Percentiles rank a stretch among this genome's conserved stretches.
Conservation (phyloP, 2,329 filamentous ascomycete species). For the Phaeomoniella chlamydospora region DNA sequence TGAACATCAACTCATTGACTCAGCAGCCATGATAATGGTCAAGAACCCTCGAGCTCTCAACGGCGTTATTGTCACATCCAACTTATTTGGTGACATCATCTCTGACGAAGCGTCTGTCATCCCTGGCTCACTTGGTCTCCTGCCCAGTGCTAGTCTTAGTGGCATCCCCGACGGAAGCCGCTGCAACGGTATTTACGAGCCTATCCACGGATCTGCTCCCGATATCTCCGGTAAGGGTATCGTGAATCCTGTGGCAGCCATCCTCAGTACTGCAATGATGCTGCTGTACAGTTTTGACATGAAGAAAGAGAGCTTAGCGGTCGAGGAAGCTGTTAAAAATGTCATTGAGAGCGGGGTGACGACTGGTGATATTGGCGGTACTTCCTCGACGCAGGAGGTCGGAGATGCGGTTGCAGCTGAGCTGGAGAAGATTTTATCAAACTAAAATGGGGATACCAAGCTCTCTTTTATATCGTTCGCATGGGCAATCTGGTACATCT, state of each 20-base stretch:
- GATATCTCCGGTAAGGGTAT: conserved; percentile 87
- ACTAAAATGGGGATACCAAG: neutral
- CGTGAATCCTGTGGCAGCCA: conserved; percentile 83
- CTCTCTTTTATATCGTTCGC: no score
- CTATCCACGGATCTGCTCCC: conserved; percentile 87
- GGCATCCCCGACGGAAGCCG: conserved; percentile 61
- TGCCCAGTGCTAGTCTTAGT: conserved; percentile 76
- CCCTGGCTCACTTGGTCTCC: conserved; percentile 72
- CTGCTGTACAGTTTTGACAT: conserved; percentile 80
- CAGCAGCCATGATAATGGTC: conserved; percentile 93
- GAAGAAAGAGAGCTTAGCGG: conserved; percentile 58
- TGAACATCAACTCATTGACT: conserved; percentile 85
- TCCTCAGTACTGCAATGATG: conserved; percentile 91
- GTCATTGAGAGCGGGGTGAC: conserved; percentile 66
- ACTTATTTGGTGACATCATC: conserved; percentile 93
- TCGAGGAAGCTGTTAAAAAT: conserved; percentile 68
- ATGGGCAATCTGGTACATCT: no score
- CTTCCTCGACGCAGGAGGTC: conserved; percentile 57
- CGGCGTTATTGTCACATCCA: conserved; percentile 83
- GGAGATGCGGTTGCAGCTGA: conserved; percentile 70
- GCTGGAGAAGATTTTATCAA: conserved; percentile 48
- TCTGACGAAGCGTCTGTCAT: conserved; percentile 92
- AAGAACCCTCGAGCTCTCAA: conserved; percentile 84
- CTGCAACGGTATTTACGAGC: conserved; percentile 90
- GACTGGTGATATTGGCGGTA: conserved; percentile 77